Evolutionary conservation across 2,329 filamentous ascomycete genomes (phyloP), one percentile per base, ranked within the genome.

Genomic region (Pseudogymnoascus sp.): DNA sequence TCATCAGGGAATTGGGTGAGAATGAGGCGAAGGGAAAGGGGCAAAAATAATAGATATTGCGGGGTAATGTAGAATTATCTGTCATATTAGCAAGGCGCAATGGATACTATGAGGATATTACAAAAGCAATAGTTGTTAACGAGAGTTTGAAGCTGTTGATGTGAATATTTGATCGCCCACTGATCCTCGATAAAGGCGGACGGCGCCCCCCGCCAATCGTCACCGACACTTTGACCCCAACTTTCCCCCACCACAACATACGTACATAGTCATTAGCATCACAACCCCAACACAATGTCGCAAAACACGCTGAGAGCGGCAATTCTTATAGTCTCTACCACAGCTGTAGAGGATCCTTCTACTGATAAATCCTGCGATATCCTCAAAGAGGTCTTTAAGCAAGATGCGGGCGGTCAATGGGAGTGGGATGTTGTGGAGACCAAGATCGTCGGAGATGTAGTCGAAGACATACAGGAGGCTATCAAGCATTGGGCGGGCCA

Each of bases 271-370:
- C 14, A 21, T 36, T 57, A 21, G 28, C 51, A 57, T 14, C 51
- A 57, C 51, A 57, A 57, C 51, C 28, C 41, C 14, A 34, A n/a
- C 4, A 60, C 25, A 45, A 81, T 80, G 79, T 72, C 76, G 21
- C 72, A 73, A 41, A 65, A 69, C 54, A 71, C 79, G 63, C 79
- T 98, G 11, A 89, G 80, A 73, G 89, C 87, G 36, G 90, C 89
- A 6, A 87, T 99, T 60, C 81, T 99, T 63, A 83, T 98, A 69
- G 83, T 99, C 41, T 98, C 95, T 1, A 96, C 96, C 61, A 99
- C 95, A 5, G 95, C 93, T 5, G 86, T 88, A 7, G 82, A 85
- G 69, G 89, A 96, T 74, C 85, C 91, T 0, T 86, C 89, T 3
- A 87, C 90, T 1, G 95, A 99, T 77, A 85, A 85, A 67, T 88